Base-by-base conservation (phyloP, 23 red algal genomes). In the Porphyridium purpureum region DNA sequence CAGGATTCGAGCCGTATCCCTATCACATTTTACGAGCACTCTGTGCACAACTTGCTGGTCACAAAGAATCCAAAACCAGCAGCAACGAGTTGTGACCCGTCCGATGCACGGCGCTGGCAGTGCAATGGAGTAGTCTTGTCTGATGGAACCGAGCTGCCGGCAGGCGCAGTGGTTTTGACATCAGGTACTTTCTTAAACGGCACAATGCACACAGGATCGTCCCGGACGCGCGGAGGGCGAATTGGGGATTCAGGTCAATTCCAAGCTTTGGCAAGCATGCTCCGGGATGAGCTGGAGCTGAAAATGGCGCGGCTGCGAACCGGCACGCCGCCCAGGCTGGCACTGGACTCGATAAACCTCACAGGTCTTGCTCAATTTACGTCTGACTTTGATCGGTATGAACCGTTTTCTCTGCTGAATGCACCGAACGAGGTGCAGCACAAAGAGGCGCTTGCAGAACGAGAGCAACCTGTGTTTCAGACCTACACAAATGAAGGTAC, bases 161-260 rank as follows among this genome's bases (percentile, higher is more conserved):
- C 77, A 5, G 38, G 38, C 7, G 38, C 77, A 1, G 57, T 83
- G 49, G 64, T 83, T 24, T 49, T 83, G 22, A 83, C 77, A 0
- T 64, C 77, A 0, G 77, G 77, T 21, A 83, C 77, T 2, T 83
- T 83, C 57, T 52, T 83, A 56, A 83, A 83, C 59, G 77, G 77
- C 8, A 62, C 33, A 7, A 72, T 83, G 66, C 54, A 55, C 46
- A 53, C 64, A 17, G 77, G 77, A 33, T 7, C 27, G 7, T 33
- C 23, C 3, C 27, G 30, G 25, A 62, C 19, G 2, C 24, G 15
- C 22, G 69, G 69, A 31, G 69, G 69, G 31, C 69, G 69, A 19
- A 46, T 46, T 29, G 69, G 69, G 28, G 69, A 75, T 60, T 6
- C 46, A 8, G n/a, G 56, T n/a, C n/a, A n/a, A n/a, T n/a, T n/a